Evolutionary conservation across 352 stramenopile species (phyloP).

Genomic region (Phytopythium ostracodes): DNA sequence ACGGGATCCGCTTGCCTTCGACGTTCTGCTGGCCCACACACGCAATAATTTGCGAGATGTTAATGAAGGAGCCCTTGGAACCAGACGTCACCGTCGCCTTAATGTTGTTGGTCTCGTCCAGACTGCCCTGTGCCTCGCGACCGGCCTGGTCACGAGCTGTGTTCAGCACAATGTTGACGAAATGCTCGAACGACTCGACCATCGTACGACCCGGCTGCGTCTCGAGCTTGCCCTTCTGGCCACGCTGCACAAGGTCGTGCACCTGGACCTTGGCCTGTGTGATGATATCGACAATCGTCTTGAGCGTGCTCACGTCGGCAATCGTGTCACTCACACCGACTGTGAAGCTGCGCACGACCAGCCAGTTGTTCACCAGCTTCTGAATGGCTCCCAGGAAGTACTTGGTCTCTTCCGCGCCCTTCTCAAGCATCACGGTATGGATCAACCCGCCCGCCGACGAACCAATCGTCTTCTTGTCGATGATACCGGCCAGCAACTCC

Average conservation of each 20-base stretch:
- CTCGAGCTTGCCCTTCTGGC: conserved; percentile 96
- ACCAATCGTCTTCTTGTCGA: conserved; percentile 99
- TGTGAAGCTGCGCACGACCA: conserved; percentile 97
- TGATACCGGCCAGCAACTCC: conserved; percentile 95
- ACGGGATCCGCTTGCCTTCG: conserved; percentile 97
- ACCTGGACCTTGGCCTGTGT: conserved; percentile 96
- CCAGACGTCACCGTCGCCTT: conserved; percentile 99
- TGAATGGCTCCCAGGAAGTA: conserved; percentile 93
- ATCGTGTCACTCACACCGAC: conserved; percentile 99
- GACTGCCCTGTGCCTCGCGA: conserved; percentile 76
- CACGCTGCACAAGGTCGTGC: conserved; percentile 94
- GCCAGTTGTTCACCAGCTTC: conserved; percentile 98
- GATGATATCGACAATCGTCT: conserved; percentile 98
- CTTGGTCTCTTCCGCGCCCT: conserved; percentile 87
- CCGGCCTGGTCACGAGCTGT: conserved; percentile 82
- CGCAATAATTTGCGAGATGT: conserved; percentile 99
- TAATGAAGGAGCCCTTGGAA: conserved; percentile 99
- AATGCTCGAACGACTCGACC: conserved; percentile 98
- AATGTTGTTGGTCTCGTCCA: conserved; percentile 98
- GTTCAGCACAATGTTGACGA: conserved; percentile 97
- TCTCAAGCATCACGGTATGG: conserved; percentile 95
- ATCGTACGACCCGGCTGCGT: conserved; percentile 98
- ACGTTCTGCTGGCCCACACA: conserved; percentile 99
- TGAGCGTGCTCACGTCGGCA: conserved; percentile 96
- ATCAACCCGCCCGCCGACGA: conserved; percentile 96